Evolutionary conservation across 495 filamentous ascomycete genomes (phyloP).

Genomic region (Trypethelium eluteriae): DNA sequence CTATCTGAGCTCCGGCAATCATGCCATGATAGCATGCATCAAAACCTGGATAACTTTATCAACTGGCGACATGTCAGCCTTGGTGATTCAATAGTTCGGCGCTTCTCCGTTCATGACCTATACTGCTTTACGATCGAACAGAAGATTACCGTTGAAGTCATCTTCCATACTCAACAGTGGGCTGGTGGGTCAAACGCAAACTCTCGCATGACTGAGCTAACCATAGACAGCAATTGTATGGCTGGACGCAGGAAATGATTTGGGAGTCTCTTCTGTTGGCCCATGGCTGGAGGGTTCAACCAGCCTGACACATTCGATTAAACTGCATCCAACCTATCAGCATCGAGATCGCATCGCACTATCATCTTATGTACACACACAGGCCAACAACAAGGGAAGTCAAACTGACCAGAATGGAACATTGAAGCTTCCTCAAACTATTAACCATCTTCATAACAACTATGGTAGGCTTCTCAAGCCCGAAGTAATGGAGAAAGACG

Average conservation of each 20-base stretch:
- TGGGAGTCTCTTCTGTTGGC: background rate
- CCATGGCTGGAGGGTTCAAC: background rate
- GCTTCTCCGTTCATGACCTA: background rate
- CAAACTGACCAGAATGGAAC: background rate
- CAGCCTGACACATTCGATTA: background rate
- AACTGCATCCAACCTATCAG: background rate
- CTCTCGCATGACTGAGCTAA: background rate
- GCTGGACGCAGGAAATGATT: background rate
- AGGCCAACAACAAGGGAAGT: background rate
- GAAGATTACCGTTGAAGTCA: slow-evolving; percentile 3
- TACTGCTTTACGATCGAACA: background rate
- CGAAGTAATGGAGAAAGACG: background rate
- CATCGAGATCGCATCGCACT: background rate
- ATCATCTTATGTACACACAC: background rate
- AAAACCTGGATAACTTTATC: background rate
- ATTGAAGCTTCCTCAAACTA: background rate
- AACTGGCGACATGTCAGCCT: background rate
- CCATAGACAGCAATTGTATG: background rate
- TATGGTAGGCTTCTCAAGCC: background rate
- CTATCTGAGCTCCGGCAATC: background rate
- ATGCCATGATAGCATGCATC: background rate
- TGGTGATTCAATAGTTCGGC: background rate
- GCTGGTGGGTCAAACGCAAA: background rate
- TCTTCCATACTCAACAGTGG: background rate
- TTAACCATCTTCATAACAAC: background rate